Evolutionary conservation across 345 rosid species (phyloP), one percentile per base, ranked within the genome.

Genomic region (Lepidium didymum): DNA sequence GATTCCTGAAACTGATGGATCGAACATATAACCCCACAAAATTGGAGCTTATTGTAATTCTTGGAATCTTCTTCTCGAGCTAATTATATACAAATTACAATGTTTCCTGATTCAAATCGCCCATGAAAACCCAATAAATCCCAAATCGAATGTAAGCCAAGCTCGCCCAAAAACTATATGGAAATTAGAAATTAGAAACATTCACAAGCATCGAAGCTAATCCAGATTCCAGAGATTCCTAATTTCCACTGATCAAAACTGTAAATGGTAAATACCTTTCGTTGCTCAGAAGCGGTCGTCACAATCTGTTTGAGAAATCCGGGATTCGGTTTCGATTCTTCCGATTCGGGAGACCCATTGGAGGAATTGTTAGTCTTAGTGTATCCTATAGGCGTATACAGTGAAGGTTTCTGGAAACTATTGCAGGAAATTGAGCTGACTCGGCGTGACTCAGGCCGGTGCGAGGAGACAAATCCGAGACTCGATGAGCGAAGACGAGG

Each of bases 251-350:
- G 6, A 23, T 25, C 29, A 10, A 21, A 41, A 41, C 29, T 27
- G 59, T 46, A 61, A 47, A 47, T 52, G 9, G 13, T 38, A 19
- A 62, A 8, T 78, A 93, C 97, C 97, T 87, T 88, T 72, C 43
- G 77, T 49, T 56, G 68, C 68, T 44, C 68, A 67, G 83, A 74
- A n/a, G 38, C 78, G 23, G 60, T 67, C 4, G 2, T 29, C 6
- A 13, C 83, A 73, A 75, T 69, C 81, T 75, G 82, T 56, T 75
- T 47, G 69, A 75, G 51, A 38, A 51, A 43, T 56, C 56, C 65
- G 2, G 79, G 73, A 51, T 60, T 71, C 50, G 83, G 67, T 21
- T 41, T 60, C 63, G 81, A 56, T 67, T 64, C 83, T 56, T 52
- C 50, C 3, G 81, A 27, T 54, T 62, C 35, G n/a, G 50, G 42